Percentiles rank a stretch among this genome's conserved stretches.
phyloP scores from a whole-genome alignment of 768 basidiomycete species.

The Serendipita sp. region DNA sequence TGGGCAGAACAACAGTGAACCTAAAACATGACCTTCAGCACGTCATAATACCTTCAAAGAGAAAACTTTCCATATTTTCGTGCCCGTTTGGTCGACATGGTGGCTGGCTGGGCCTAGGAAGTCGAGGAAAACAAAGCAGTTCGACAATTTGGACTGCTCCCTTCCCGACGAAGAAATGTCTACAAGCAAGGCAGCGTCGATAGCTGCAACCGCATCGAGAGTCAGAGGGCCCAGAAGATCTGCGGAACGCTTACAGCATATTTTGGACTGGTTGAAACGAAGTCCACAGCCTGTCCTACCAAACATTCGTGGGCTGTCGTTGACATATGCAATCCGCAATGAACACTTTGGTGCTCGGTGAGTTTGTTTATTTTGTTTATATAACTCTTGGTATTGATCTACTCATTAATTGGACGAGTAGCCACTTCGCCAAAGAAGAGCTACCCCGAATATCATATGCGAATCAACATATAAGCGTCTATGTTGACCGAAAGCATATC shows the following conservation, averaged over 20 bases:
- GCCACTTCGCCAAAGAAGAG: slow-evolving; percentile 1
- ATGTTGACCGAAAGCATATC: not conserved
- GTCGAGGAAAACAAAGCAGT: not conserved
- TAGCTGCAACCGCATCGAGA: not conserved
- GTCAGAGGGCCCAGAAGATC: not conserved
- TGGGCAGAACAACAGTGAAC: slow-evolving; percentile 89
- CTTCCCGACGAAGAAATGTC: not conserved
- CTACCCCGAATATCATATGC: slow-evolving; percentile 4
- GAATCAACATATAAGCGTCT: not conserved
- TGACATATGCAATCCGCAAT: not conserved
- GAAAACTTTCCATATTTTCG: not conserved
- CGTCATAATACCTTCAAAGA: not conserved
- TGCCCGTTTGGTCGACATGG: not conserved
- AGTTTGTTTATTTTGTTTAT: not conserved
- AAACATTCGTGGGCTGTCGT: not conserved
- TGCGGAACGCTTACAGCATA: not conserved
- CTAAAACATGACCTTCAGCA: slow-evolving; percentile 23
- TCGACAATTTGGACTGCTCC: not conserved
- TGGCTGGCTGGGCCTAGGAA: not conserved
- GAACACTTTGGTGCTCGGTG: slow-evolving; percentile 1
- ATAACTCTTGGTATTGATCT: not conserved
- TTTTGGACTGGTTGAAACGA: not conserved
- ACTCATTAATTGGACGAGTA: not conserved
- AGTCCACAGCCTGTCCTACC: not conserved
- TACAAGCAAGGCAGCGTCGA: not conserved